These are phyloP conservation scores for Geosmithia morbida DNA, from an alignment of 2,329 filamentous ascomycete species.

Conservation along the genomic window DNA sequence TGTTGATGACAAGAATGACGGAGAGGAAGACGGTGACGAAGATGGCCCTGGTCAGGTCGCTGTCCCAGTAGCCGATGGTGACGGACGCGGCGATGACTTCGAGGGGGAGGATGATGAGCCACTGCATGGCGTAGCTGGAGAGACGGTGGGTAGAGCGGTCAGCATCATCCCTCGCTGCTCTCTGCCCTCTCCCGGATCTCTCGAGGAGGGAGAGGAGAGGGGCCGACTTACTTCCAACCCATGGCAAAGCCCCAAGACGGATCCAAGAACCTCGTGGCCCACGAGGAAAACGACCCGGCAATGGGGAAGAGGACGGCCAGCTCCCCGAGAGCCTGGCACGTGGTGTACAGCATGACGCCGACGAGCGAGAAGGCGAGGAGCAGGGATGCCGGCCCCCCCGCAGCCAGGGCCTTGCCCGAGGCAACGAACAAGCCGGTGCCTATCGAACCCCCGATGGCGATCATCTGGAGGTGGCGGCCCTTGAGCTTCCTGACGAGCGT, in stretches of 20 bases:
- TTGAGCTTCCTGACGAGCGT: constrained; percentile 67
- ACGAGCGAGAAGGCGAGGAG: constrained; percentile 68
- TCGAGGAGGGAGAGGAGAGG: background rate
- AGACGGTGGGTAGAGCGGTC: background rate
- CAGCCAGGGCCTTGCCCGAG: constrained; percentile 55
- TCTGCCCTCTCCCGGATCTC: too few species aligned
- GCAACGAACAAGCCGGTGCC: constrained; percentile 79
- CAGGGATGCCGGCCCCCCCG: constrained; percentile 65
- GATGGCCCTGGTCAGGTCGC: constrained; percentile 48
- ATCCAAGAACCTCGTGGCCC: constrained; percentile 83
- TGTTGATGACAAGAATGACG: constrained; percentile 65
- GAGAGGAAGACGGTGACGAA: constrained; percentile 75
- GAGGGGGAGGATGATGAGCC: constrained; percentile 69
- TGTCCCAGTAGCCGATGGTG: constrained; percentile 70
- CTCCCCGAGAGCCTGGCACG: constrained; percentile 82
- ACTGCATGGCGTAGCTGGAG: constrained; percentile 66
- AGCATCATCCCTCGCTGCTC: background rate
- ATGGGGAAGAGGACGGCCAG: constrained; percentile 84
- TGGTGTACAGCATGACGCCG: constrained; percentile 81
- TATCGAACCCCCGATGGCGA: constrained; percentile 88
- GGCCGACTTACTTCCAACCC: constrained; percentile 75
- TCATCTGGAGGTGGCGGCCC: constrained; percentile 87
- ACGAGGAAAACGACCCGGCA: constrained; percentile 82
- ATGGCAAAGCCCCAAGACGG: constrained; percentile 92
- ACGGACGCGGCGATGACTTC: constrained; percentile 81